phyloP scores from a whole-genome alignment of 2,329 filamentous ascomycete genomes.

The Remersonia thermophila region DNA sequence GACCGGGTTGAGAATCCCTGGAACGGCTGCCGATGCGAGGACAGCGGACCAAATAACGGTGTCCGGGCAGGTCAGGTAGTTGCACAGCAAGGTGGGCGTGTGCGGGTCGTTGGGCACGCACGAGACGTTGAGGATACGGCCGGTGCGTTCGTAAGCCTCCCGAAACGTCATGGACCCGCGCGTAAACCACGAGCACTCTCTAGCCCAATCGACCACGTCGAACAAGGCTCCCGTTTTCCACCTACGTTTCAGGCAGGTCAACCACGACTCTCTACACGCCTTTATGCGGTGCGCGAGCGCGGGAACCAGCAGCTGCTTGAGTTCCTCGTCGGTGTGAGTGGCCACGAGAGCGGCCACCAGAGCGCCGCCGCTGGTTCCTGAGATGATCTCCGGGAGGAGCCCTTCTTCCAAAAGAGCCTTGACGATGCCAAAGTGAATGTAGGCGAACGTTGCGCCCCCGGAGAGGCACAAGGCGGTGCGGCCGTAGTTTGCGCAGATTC shows the following conservation, averaged over 20 bases:
- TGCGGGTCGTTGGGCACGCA: conserved; percentile 95
- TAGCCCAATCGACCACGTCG: conserved; percentile 85
- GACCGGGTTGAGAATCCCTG: conserved; percentile 88
- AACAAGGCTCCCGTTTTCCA: conserved; percentile 89
- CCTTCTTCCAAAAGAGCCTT: conserved; percentile 80
- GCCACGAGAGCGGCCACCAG: conserved; percentile 77
- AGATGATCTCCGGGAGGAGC: conserved; percentile 84
- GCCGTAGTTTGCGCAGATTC: conserved; percentile 80
- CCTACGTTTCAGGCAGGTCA: conserved; percentile 72
- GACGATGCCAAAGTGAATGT: conserved; percentile 90
- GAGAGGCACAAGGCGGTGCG: conserved; percentile 87
- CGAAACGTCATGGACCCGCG: conserved; percentile 85
- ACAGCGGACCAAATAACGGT: conserved; percentile 98
- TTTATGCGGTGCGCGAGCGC: conserved; percentile 75
- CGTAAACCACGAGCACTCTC: conserved; percentile 77
- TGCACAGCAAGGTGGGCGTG: conserved; percentile 80
- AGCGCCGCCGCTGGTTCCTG: conserved; percentile 88
- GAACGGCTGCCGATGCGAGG: conserved; percentile 85
- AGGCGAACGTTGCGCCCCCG: conserved; percentile 87
- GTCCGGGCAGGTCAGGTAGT: conserved; percentile 89
- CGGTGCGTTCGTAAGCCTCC: conserved; percentile 88
- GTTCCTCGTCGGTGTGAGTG: conserved; percentile 82
- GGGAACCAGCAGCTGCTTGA: conserved; percentile 73
- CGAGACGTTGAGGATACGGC: conserved; percentile 86
- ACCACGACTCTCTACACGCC: conserved; percentile 67